phyloP scores from a whole-genome alignment of 495 filamentous ascomycete genomes.

The Rusavskia elegans region DNA sequence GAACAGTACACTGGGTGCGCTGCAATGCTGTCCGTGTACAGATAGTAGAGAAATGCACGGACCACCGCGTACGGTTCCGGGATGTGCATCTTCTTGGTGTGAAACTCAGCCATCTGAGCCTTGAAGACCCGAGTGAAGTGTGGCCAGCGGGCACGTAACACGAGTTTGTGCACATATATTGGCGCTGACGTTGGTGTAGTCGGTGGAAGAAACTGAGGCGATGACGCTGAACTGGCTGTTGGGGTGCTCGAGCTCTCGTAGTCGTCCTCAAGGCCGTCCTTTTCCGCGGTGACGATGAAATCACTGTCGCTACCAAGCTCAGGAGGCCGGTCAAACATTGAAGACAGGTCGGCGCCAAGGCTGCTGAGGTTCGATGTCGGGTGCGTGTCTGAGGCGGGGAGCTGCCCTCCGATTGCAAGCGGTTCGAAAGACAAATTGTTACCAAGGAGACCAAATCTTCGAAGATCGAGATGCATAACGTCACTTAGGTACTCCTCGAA shows the following conservation, averaged over 20 bases:
- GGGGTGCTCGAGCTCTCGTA: conserved; percentile 34
- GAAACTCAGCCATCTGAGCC: conserved; percentile 90
- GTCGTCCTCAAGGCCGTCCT: conserved; percentile 50
- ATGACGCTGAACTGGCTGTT: conserved; percentile 20
- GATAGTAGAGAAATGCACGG: conserved; percentile 84
- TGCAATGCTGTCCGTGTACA: conserved; percentile 88
- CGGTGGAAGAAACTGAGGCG: conserved; percentile 41
- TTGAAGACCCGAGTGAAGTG: conserved; percentile 85
- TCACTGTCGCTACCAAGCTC: conserved; percentile 69
- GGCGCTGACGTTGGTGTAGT: conserved; percentile 57
- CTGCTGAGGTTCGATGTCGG: conserved; percentile 35
- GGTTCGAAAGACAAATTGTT: conserved; percentile 49
- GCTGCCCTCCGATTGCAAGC: conserved; percentile 37
- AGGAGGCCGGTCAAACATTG: conserved; percentile 67
- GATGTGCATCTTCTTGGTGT: conserved; percentile 92
- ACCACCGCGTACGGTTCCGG: conserved; percentile 92
- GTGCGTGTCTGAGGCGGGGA: conserved; percentile 33
- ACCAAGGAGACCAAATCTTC: conserved; percentile 71
- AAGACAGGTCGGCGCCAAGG: conserved; percentile 66
- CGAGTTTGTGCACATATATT: conserved; percentile 85
- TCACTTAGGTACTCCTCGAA: conserved; percentile 87
- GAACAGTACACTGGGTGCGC: conserved; percentile 44
- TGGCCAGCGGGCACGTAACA: conserved; percentile 87
- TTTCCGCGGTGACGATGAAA: conserved; percentile 68
- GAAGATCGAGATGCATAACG: conserved; percentile 79